These are phyloP conservation scores for Sonneratia alba DNA, from an alignment of 345 rosid genomes.

Conservation along the genomic window DNA sequence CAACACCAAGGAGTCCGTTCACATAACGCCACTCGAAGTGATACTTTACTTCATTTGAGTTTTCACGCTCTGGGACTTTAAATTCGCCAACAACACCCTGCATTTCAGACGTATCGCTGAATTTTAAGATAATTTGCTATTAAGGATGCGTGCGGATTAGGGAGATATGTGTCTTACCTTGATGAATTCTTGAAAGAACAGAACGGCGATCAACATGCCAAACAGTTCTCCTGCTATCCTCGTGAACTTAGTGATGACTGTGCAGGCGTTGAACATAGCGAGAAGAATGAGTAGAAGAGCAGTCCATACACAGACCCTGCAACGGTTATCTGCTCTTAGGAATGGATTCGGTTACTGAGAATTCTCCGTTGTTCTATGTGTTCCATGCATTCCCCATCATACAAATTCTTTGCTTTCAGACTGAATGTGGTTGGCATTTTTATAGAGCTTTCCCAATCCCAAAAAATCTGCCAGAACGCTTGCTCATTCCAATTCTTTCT, in stretches of 20 bases:
- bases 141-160: neutral
- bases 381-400: too few species aligned
- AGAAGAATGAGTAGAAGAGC: conserved; percentile 24
- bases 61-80: conserved; percentile 11
- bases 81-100: conserved; percentile 35
- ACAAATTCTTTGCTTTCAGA: too few species aligned
- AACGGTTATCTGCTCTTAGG: neutral
- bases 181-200: conserved; percentile 28
- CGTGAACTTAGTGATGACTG: conserved; percentile 23
- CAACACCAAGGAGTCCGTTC: conserved; percentile 32
- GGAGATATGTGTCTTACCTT: conserved; percentile 14
- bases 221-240: conserved; percentile 34
- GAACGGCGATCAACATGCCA: conserved; percentile 32
- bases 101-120: neutral
- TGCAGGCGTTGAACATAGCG: conserved; percentile 29
- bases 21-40: conserved; percentile 27
- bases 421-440: too few species aligned
- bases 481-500: neutral
- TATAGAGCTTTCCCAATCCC: too few species aligned
- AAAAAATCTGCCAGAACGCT: neutral
- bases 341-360: neutral
- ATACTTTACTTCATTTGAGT: conserved; percentile 4
- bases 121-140: neutral
- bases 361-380: neutral
- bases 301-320: conserved; percentile 34